Base-by-base conservation (phyloP, 768 basidiomycete genomes). In the Hygrocybe coccinea region DNA sequence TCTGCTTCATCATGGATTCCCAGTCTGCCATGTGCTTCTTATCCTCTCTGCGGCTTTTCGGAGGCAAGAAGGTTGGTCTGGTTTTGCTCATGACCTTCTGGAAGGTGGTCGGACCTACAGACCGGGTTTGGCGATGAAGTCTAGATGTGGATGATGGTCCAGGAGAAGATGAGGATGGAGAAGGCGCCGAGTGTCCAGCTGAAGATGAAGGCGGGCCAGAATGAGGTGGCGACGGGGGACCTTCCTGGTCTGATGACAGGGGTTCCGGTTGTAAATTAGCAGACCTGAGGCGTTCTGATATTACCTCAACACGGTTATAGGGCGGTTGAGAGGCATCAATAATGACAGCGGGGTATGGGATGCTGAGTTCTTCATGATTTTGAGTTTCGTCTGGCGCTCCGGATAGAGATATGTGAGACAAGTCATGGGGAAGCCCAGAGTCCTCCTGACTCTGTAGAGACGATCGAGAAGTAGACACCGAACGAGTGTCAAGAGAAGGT, bases 1-100 rank as follows among this genome's bases (percentile, higher is more conserved):
- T 91, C 44, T 76, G 83, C 59, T 83, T 84, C 86, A 93, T 91
- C 91, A 95, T 95, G 34, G 77, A 71, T 64, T 91, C 82, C 87
- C 92, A 94, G 65, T 88, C 87, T 3, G 85, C 81, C 65, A 91
- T 75, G 70, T 95, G 93, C 61, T 86, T 94, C 47, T 76, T 69
- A 64, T 95, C 92, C 69, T 95, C 92, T 56, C 80, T 66, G 25
- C 79, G 79, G 47, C 70, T 73, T 66, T 95, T 95, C 5, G 92
- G 92, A 21, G 93, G 93, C n/a, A 95, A 75, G 66, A 86, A 86
- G 4, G 78, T 69, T 15, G 89, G 93, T n/a, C 93, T 76, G 0
- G 93, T 95, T 68, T 82, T 86, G 69, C 88, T 91, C 50, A 88
- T 72, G 34, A 91, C 85, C 69, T 85, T 88, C 65, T 93, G 88